Evolutionary conservation across 345 rosid genomes (phyloP), one percentile per base, ranked within the genome.

Genomic region (Eucalyptus sp.): DNA sequence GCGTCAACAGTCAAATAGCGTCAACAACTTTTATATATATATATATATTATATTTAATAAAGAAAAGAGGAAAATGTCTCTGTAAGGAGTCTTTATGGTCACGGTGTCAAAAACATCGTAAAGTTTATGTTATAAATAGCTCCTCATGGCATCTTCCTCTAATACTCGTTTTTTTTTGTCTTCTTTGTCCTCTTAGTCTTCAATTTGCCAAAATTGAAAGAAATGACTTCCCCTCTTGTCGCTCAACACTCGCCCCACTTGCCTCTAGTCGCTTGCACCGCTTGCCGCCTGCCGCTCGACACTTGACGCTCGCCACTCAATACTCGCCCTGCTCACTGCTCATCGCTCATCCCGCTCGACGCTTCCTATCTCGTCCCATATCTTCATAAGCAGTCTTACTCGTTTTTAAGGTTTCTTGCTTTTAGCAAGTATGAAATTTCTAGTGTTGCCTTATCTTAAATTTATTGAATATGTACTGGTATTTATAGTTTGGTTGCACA

Each of bases 101-200:
- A 18, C 0, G 18, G 0, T 1, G 0, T 18, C 10, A 0, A 7
- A 52, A 52, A 52, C 0, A 0, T 4, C 0, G 2, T 52, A 18
- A 52, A 52, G 58, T 52, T 52, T 52, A 52, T 0, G 24, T 0
- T 0, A 18, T 7, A 52, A 52, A 52, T 0, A 18, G 2, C 10
- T 52, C 0, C 9, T 52, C 2, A 52, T 52, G 1, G 0, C 2
- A 0, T 52, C 10, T 9, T 52, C 56, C 10, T 52, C 0, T 0
- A 20, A 0, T 20, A 52, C 5, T 52, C 0, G 0, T 20, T 52
- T 2, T 52, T 0, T 52, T 52, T 0, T 52, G 0, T 52, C 25
- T 52, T 20, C 0, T 52, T 52, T 52, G 3, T 20, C 5, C 0
- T 52, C 4, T 52, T 52, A 52, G 25, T 52, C 0, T 52, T 52